These are phyloP conservation scores for Spizellomyces punctatus DNA, from an alignment of 192 early-diverging fungal genomes.

Conservation along the genomic window DNA sequence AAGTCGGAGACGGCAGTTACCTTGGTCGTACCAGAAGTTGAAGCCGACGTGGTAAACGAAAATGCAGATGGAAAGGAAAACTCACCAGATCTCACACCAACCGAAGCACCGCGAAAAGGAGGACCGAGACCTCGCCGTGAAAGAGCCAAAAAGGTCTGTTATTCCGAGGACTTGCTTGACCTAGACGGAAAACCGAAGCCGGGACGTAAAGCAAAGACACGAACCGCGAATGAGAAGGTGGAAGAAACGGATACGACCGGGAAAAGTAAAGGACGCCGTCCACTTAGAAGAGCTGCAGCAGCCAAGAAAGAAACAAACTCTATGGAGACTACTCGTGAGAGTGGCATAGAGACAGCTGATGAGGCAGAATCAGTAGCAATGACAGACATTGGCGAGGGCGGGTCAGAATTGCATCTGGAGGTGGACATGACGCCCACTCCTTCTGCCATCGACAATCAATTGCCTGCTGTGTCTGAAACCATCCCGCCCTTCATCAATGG, in stretches of 20 bases:
- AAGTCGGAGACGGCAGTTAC: no score
- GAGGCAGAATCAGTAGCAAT: background rate
- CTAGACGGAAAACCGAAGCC: conserved; percentile 27
- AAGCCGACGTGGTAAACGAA: no score
- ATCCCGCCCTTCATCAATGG: background rate
- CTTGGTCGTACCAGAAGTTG: no score
- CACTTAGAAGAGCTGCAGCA: background rate
- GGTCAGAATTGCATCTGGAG: background rate
- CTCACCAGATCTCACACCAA: no score
- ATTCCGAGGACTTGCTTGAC: conserved; percentile 29
- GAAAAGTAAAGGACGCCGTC: background rate
- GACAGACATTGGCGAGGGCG: background rate
- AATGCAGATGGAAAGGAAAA: no score
- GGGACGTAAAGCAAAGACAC: background rate
- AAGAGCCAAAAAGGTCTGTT: conserved; percentile 16
- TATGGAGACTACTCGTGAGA: no score
- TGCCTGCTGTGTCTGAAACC: background rate
- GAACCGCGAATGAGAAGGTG: background rate
- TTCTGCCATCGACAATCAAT: background rate
- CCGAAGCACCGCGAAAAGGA: no score
- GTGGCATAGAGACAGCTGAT: no score
- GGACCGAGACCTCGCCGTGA: conserved; percentile 13
- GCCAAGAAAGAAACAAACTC: background rate
- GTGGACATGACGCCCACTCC: background rate
- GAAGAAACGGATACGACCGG: background rate